Evolutionary conservation across 1,284 basidiomycete genomes (phyloP), one percentile per base, ranked within the genome.

Genomic region (Albatrellus sp.): DNA sequence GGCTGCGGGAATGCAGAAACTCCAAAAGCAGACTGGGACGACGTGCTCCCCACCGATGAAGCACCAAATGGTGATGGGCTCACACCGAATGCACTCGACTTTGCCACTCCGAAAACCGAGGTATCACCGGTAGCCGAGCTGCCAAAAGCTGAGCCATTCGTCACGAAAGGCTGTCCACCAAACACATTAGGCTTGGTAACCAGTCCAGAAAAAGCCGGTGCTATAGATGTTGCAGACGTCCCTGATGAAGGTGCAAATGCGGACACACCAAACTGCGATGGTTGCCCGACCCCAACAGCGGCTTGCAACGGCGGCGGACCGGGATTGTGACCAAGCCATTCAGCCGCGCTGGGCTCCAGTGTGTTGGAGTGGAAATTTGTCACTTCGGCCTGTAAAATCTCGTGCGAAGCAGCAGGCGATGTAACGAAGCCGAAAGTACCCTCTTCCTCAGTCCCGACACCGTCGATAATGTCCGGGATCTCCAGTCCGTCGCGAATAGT

Each of bases 391-490:
- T 37, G 8, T 11, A 29, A 11, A 19, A 40, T 35, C 4, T 44
- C 46, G 24, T 24, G 24, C 24, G 24, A 24, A 24, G 24, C 24
- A 16, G 43, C 49, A 35, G 45, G 19, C 5, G 42, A 5, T 33
- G 44, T 13, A 47, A 37, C n/a, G 50, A 44, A 4, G 43, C 31
- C 39, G 58, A 17, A 53, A 51, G 6, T 24, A 24, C 24, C 51
- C 54, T 29, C 37, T 8, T 44, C 59, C 3, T 45, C 57, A 30
- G 31, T 28, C 7, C 68, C 68, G n/a, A 68, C 62, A 1, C 89
- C 90, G 54, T 94, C 87, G 47, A 94, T 87, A 46, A 94, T 73
- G 45, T 90, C 77, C 1, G 74, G 69, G 44, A 82, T 73, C 5
- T 68, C 66, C 32, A 81, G 61, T 3, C 68, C 66, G 0, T 73